Conservation (phyloP, 768 basidiomycete species). For the Mycena polygramma region DNA sequence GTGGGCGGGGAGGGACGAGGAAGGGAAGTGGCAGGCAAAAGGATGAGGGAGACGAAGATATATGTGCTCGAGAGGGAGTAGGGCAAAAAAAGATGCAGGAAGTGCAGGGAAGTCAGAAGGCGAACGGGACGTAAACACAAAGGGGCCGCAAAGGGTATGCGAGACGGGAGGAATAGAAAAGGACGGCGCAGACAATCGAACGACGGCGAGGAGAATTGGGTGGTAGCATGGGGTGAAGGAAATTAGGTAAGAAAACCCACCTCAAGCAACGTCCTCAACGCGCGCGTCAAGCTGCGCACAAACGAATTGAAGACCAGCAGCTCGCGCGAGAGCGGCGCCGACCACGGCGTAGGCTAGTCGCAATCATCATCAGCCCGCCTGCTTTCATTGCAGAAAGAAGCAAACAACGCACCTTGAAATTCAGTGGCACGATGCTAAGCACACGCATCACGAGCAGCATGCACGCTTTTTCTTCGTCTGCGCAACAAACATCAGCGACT, state of each 20-base stretch:
- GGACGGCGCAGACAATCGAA: too few species aligned
- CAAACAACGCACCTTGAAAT: conserved; percentile 81
- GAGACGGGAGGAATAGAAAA: too few species aligned
- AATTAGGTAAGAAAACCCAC: conserved; percentile 41
- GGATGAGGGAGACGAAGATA: too few species aligned
- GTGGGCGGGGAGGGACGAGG: too few species aligned
- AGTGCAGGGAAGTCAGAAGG: too few species aligned
- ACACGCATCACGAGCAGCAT: conserved; percentile 98
- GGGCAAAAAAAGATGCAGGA: too few species aligned
- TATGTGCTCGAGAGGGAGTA: too few species aligned
- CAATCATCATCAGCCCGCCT: conserved; percentile 7
- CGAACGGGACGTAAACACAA: too few species aligned
- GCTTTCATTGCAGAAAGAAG: neutral
- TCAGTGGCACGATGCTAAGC: conserved; percentile 93
- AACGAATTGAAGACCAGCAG: conserved; percentile 99
- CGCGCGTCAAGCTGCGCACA: conserved; percentile 90
- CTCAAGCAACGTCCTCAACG: conserved; percentile 91
- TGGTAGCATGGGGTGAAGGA: too few species aligned
- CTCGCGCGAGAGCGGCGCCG: conserved; percentile 95
- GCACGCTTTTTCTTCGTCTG: conserved; percentile 94
- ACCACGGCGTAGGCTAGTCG: conserved; percentile 88
- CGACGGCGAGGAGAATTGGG: too few species aligned
- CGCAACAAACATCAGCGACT: conserved; percentile 6
- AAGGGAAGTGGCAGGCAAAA: too few species aligned
- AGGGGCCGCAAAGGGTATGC: too few species aligned